phyloP scores from a whole-genome alignment of 1,139 yeast species.

The Geotrichum klebahnii region DNA sequence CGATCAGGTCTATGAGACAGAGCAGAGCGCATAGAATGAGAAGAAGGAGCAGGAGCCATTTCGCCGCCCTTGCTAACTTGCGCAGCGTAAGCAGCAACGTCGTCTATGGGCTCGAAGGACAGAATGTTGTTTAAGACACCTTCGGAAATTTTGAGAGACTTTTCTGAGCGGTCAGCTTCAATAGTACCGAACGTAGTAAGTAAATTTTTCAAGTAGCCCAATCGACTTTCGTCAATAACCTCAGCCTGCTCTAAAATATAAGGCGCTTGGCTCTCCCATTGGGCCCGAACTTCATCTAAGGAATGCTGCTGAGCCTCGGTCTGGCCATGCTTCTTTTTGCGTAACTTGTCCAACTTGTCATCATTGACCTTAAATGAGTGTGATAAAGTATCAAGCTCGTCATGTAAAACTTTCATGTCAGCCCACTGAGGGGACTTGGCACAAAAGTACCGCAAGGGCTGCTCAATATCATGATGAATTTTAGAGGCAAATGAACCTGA shows the following conservation, averaged over 20 bases:
- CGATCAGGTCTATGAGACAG: background rate
- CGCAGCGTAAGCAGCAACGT: slow-evolving; percentile 54
- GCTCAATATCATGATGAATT: slow-evolving; percentile 36
- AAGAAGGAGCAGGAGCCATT: background rate
- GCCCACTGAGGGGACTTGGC: slow-evolving; percentile 31
- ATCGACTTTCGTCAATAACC: slow-evolving; percentile 63
- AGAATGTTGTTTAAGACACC: slow-evolving; percentile 61
- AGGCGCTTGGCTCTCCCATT: slow-evolving; percentile 78
- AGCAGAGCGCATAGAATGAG: slow-evolving; percentile 6
- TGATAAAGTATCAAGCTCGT: slow-evolving; percentile 33
- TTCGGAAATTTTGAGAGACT: slow-evolving; percentile 48
- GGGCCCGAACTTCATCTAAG: slow-evolving; percentile 31
- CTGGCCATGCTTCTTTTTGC: slow-evolving; percentile 22
- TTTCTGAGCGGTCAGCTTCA: slow-evolving; percentile 39
- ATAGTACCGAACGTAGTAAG: slow-evolving; percentile 67
- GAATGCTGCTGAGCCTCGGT: slow-evolving; percentile 27
- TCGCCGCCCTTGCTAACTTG: slow-evolving; percentile 31
- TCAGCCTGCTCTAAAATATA: slow-evolving; percentile 73
- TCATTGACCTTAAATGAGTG: slow-evolving; percentile 26
- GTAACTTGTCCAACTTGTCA: slow-evolving; percentile 21
- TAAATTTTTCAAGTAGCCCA: slow-evolving; percentile 62
- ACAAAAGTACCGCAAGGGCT: slow-evolving; percentile 33
- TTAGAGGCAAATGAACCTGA: slow-evolving; percentile 34
- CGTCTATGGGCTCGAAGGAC: slow-evolving; percentile 55
- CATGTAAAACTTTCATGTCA: slow-evolving; percentile 34